Base-by-base conservation (phyloP, 2,329 filamentous ascomycete species). In the Coleophoma eucalyptorum region DNA sequence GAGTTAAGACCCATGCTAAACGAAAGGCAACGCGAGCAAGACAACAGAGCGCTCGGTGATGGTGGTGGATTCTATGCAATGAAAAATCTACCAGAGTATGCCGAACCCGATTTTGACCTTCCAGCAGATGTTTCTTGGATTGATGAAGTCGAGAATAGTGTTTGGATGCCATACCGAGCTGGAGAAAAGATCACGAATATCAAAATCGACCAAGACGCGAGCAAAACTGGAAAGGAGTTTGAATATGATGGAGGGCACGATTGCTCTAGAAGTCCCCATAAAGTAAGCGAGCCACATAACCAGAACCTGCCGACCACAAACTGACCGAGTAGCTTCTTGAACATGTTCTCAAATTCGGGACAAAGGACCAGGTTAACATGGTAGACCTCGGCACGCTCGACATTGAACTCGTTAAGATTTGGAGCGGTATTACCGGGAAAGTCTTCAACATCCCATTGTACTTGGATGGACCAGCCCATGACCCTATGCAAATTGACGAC, bases 381-480 rank as follows among this genome's bases (percentile, higher is more conserved):
- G 10, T 8, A 8, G 26, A 26, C 26, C 26, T 26, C 26, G 26
- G 26, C 10, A 8, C 2, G 3, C 26, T 26, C 26, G 26, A 26
- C 26, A 8, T 26, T 26, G 26, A 26, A 26, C 26, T 26, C 26
- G 26, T 26, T 8, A 26, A 26, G 10, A 26, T 26, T 6, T 64
- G 63, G 63, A 62, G 64, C 51, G 49, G 51, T 31, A 60, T 65
- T 15, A 61, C 55, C 12, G 53, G 60, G 2, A 64, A 60, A 1
- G 50, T 65, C 10, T 63, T 63, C 54, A 65, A 64, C 19, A 58
- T 61, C 35, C 62, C 62, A 3, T 62, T 48, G 8, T 43, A 35
- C n/a, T 51, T 53, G 10, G 46, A 48, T 10, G 44, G 54, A 13
- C 26, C 48, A 5, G 20, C 37, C 5, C 44, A 8, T 3, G 32